Base-by-base conservation (phyloP, 2,329 filamentous ascomycete species). In the Fusarium subglutinans region DNA sequence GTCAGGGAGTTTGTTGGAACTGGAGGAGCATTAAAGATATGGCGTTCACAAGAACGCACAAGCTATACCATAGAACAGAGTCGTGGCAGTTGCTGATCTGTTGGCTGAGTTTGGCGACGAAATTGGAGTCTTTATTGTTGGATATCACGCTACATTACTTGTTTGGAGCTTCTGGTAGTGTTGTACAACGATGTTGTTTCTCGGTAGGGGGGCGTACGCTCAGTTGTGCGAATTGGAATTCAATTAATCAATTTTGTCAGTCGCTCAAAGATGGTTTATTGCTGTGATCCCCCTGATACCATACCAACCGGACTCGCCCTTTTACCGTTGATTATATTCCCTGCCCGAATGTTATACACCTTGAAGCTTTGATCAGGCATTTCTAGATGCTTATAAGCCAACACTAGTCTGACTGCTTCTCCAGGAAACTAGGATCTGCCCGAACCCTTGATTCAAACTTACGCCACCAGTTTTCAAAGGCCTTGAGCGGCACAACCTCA, bases 401-500 rank as follows among this genome's bases (percentile, higher is more conserved):
- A 26, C 51, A 37, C 69, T 69, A 77, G 55, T 76, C 63, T 80
- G 74, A 73, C 53, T 83, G 82, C 78, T 92, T 90, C 83, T 98
- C 95, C 76, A 99, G 85, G 81, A 99, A 99, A 12, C 90, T 90
- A 0, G 96, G 96, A 84, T 99, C 96, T 73, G 90, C 88, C 77
- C 95, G 92, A 44, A 99, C 89, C 80, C 91, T 92, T 70, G 90
- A 90, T 85, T 99, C 96, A 84, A 99, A 99, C 83, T 98, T 98
- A 69, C 87, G 89, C 96, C 97, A 99, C 96, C 97, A 99, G 66
- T 97, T 94, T 84, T 97, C 93, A 81, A 99, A 99, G 10, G 93
- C 94, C 84, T 94, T 96, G 73, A 99, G 84, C n/a, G 96, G 95
- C 30, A 99, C 94, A 18, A 97, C 93, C 81, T 98, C 96, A 51